These are phyloP conservation scores for Cercospora sp. DNA, from an alignment of 2,329 filamentous ascomycete species.

Conservation along the genomic window DNA sequence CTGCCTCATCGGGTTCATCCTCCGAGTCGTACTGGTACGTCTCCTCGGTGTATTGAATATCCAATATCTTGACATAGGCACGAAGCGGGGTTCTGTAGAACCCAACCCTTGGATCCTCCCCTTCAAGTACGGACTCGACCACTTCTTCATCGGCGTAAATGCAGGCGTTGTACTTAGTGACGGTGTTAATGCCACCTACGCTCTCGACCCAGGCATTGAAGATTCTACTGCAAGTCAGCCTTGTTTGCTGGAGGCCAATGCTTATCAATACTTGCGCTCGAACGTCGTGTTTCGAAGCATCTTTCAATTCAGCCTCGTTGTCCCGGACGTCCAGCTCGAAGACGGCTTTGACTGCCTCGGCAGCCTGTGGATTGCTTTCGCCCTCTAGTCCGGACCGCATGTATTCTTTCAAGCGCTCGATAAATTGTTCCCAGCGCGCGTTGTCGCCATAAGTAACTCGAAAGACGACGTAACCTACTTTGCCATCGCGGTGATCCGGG, in stretches of 20 bases:
- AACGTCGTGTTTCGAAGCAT: background rate
- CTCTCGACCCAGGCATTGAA: background rate
- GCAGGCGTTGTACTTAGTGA: background rate
- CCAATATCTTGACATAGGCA: constrained; percentile 13
- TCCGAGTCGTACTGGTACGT: background rate
- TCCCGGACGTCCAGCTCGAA: background rate
- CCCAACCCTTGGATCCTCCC: background rate
- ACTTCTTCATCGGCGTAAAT: constrained; percentile 16
- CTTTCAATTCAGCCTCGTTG: background rate
- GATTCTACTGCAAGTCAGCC: background rate
- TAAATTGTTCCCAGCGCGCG: background rate
- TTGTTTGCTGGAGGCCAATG: no score
- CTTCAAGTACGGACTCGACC: background rate
- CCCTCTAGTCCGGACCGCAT: background rate
- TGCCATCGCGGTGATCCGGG: background rate
- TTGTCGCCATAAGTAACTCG: constrained; percentile 6
- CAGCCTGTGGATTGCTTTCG: background rate
- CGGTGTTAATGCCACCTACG: no score
- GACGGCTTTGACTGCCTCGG: background rate
- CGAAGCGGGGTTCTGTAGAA: background rate
- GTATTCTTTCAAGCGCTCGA: background rate
- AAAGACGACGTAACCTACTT: constrained; percentile 9
- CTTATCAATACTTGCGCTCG: background rate
- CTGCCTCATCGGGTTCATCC: background rate
- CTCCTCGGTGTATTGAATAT: background rate